phyloP scores from a whole-genome alignment of 352 stramenopile species.

The Aphanomyces cochlioides region DNA sequence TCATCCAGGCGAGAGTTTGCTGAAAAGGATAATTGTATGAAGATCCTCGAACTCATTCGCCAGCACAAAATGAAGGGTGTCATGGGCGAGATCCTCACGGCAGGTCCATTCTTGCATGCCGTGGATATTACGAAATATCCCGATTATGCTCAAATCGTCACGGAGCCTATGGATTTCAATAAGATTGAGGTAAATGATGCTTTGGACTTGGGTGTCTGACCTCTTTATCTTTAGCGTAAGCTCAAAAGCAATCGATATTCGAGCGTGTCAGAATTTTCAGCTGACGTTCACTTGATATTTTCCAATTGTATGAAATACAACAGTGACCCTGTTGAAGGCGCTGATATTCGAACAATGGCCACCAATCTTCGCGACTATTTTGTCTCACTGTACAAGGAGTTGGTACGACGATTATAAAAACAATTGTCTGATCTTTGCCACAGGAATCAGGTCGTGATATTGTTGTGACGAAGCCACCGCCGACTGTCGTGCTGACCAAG shows the following conservation, averaged over 20 bases:
- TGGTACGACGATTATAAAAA: slow-evolving; percentile 43
- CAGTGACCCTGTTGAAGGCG: slow-evolving; percentile 77
- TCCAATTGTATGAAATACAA: slow-evolving; percentile 89
- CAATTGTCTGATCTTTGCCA: slow-evolving; percentile 26
- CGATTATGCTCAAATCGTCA: slow-evolving; percentile 74
- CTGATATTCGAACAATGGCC: slow-evolving; percentile 83
- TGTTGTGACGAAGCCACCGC: slow-evolving; percentile 20
- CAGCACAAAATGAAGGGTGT: slow-evolving; percentile 81
- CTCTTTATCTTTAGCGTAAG: slow-evolving; percentile 41
- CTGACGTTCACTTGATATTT: slow-evolving; percentile 84
- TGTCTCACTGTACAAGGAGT: slow-evolving; percentile 64
- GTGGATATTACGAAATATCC: slow-evolving; percentile 84
- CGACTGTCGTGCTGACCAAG: background rate
- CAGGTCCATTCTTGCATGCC: slow-evolving; percentile 73
- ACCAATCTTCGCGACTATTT: slow-evolving; percentile 79
- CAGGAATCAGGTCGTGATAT: background rate
- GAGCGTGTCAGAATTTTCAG: slow-evolving; percentile 74
- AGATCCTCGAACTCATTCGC: slow-evolving; percentile 67
- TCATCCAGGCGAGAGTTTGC: slow-evolving; percentile 35
- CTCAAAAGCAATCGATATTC: slow-evolving; percentile 78
- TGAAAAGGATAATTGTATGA: slow-evolving; percentile 60
- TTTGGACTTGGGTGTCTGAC: background rate
- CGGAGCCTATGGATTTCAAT: slow-evolving; percentile 82
- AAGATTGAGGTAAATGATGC: slow-evolving; percentile 56
- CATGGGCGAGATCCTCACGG: slow-evolving; percentile 65